Conservation (phyloP, 106 monocot genomes). For the Hemerocallis citrina region DNA sequence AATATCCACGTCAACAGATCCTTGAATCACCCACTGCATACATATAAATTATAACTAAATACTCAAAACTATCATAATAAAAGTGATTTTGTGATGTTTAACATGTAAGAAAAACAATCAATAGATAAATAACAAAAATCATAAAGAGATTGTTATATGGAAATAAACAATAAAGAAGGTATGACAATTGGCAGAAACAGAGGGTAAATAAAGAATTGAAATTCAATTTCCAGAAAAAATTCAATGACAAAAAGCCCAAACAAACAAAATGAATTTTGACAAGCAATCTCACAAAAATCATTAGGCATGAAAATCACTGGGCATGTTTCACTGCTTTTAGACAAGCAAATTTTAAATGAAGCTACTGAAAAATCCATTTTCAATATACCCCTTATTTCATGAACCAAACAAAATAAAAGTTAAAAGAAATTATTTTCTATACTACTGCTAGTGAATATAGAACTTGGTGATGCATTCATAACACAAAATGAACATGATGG, state of each 20-base stretch:
- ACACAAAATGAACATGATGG: background rate
- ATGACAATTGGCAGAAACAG: background rate
- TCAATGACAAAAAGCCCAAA: no score
- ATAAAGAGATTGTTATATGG: background rate
- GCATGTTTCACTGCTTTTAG: background rate
- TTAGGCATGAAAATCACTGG: no score
- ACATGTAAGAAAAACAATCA: background rate
- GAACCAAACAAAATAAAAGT: background rate
- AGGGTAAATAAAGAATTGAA: background rate
- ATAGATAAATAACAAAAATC: background rate
- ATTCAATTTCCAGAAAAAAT: no score
- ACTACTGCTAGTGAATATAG: background rate
- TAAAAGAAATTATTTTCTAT: background rate
- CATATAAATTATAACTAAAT: background rate
- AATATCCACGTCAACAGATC: slow-evolving; percentile 60
- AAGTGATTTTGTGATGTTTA: no score
- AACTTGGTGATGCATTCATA: background rate
- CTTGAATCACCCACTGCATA: slow-evolving; percentile 82
- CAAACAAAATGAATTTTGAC: no score
- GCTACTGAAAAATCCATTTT: background rate
- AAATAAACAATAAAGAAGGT: background rate
- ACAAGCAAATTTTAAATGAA: background rate
- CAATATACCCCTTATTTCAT: background rate
- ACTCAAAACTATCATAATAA: no score
- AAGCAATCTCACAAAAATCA: no score